Percentiles rank a stretch among this genome's conserved stretches.
These are phyloP conservation scores for Sonneratia caseolaris DNA, from an alignment of 345 rosid species.

Conservation along the genomic window DNA sequence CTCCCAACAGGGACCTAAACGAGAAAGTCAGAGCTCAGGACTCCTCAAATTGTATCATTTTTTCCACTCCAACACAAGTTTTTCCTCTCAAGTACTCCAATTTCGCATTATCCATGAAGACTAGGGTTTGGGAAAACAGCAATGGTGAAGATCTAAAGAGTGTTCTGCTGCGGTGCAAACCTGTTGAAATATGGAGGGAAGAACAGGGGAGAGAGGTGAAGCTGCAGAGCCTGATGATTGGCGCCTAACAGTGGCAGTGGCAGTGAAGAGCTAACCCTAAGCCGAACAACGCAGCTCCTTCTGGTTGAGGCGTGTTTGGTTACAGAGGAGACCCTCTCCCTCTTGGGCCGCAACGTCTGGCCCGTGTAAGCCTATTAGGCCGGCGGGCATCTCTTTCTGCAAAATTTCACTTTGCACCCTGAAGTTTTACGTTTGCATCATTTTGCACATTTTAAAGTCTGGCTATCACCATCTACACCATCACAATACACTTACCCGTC, in stretches of 20 bases:
- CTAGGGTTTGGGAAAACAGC: background rate
- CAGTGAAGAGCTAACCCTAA: conserved; percentile 38
- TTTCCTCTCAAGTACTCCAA: background rate
- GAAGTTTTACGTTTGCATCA: background rate
- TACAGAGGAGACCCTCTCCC: conserved; percentile 23
- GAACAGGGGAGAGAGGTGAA: conserved; percentile 2
- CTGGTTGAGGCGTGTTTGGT: conserved; percentile 32
- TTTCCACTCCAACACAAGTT: background rate
- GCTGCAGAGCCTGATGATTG: conserved; percentile 21
- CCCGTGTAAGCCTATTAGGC: no score
- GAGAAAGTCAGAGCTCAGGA: background rate
- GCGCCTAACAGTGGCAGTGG: conserved; percentile 25
- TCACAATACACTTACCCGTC: no score
- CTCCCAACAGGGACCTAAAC: background rate
- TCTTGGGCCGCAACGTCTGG: no score
- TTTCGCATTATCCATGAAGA: background rate
- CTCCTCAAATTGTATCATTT: background rate
- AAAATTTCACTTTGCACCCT: background rate
- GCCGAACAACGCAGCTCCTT: conserved; percentile 27
- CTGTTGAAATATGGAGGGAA: conserved; percentile 3
- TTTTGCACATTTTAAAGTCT: background rate
- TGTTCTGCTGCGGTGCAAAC: conserved; percentile 2
- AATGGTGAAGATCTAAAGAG: background rate
- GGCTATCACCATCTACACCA: no score
- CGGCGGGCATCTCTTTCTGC: background rate